Percentiles rank a stretch among this genome's conserved stretches.
phyloP scores from a whole-genome alignment of 2,329 filamentous ascomycete species.

The Penicillium sp. region DNA sequence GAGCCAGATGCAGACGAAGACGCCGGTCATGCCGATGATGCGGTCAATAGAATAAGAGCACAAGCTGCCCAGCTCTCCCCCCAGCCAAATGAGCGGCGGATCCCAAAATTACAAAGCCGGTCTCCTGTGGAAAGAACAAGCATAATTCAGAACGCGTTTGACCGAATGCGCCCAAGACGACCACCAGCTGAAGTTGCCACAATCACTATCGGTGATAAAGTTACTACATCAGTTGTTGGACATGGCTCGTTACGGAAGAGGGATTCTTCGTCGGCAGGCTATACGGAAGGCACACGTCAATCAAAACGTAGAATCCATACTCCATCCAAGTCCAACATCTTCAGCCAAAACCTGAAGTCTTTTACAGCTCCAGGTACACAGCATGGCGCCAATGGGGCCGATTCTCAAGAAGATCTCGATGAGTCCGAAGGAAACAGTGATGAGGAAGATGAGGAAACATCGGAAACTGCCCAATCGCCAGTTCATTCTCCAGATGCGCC shows the following conservation, averaged over 20 bases:
- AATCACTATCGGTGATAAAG: constrained; percentile 69
- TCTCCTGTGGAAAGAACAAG: constrained; percentile 34
- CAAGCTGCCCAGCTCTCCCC: constrained; percentile 8
- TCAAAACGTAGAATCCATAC: constrained; percentile 40
- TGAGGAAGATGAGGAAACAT: constrained; percentile 24
- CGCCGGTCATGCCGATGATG: constrained; percentile 11
- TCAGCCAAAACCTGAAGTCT: constrained; percentile 45
- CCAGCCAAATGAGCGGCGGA: constrained; percentile 12
- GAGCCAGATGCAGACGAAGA: constrained; percentile 5
- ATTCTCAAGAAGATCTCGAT: constrained; percentile 6
- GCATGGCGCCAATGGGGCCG: constrained; percentile 18
- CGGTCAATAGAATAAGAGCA: constrained; percentile 13
- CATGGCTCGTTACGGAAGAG: constrained; percentile 43
- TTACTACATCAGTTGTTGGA: constrained; percentile 63
- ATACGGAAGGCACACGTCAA: constrained; percentile 21
- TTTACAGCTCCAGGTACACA: constrained; percentile 56
- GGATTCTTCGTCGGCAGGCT: constrained; percentile 24
- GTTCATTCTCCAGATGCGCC: not conserved
- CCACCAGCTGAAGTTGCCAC: constrained; percentile 63
- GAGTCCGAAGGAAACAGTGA: constrained; percentile 11
- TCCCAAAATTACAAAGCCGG: constrained; percentile 14
- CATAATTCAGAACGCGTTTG: constrained; percentile 58
- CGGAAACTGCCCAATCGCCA: not conserved
- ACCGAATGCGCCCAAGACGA: constrained; percentile 62
- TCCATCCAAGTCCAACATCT: constrained; percentile 34